phyloP scores from a whole-genome alignment of 2,329 filamentous ascomycete genomes.

The Diaporthe vexans region DNA sequence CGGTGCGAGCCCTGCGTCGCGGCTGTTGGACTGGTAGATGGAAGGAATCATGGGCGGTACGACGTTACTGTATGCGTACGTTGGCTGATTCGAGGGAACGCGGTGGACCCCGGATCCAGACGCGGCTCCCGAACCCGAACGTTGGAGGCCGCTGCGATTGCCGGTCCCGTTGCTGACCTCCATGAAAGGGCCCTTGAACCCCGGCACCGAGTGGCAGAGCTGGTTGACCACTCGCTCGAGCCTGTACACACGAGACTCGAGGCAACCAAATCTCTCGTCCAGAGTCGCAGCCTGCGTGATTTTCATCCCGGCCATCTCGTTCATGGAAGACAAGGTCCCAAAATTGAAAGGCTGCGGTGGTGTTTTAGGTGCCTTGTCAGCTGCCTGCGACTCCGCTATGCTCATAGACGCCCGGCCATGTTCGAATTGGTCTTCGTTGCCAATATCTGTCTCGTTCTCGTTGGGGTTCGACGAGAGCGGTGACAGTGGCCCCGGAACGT shows the following conservation, averaged over 20 bases:
- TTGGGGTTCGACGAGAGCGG: conserved; percentile 60
- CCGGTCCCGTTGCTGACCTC: conserved; percentile 48
- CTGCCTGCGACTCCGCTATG: conserved; percentile 49
- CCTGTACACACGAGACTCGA: conserved; percentile 66
- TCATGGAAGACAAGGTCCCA: conserved; percentile 60
- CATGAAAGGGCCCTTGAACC: conserved; percentile 51
- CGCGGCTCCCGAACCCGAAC: conserved; percentile 28
- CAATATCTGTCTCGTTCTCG: conserved; percentile 34
- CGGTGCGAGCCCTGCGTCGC: not conserved
- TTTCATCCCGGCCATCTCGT: conserved; percentile 67
- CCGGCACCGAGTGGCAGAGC: conserved; percentile 62
- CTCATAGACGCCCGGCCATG: conserved; percentile 49
- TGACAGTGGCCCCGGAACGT: conserved; percentile 61
- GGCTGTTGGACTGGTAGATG: conserved; percentile 47
- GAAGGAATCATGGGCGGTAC: conserved; percentile 50
- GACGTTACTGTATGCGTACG: conserved; percentile 47
- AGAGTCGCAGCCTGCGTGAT: conserved; percentile 69
- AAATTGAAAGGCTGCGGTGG: conserved; percentile 69
- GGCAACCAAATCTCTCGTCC: conserved; percentile 64
- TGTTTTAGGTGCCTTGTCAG: conserved; percentile 52
- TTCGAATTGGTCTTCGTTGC: conserved; percentile 47
- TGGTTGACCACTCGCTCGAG: conserved; percentile 67
- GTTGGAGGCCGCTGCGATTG: conserved; percentile 42
- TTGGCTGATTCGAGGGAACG: conserved; percentile 41
- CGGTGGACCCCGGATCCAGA: conserved; percentile 37